These are phyloP conservation scores for Trichophyton mentagrophytes DNA, from an alignment of 2,329 filamentous ascomycete genomes.

Conservation along the genomic window DNA sequence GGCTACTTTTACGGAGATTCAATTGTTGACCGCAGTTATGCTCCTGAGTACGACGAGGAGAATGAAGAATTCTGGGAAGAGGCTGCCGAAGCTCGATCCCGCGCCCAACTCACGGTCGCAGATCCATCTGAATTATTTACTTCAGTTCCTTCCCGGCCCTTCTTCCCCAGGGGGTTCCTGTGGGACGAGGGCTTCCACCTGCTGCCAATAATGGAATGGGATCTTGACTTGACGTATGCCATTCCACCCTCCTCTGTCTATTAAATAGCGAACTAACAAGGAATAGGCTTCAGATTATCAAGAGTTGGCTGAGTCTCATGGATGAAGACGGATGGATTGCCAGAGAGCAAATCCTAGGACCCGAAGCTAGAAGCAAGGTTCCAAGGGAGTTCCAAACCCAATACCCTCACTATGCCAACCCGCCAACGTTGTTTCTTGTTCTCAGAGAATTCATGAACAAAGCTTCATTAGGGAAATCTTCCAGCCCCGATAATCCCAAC, in stretches of 20 bases:
- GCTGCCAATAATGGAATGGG: conserved; percentile 83
- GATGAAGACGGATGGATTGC: conserved; percentile 97
- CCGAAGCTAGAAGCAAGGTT: conserved; percentile 88
- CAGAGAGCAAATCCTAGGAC: conserved; percentile 84
- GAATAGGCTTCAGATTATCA: conserved; percentile 59
- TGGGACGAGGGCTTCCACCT: conserved; percentile 99
- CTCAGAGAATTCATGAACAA: conserved; percentile 75
- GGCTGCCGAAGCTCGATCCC: conserved; percentile 62
- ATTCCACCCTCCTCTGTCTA: conserved; percentile 14
- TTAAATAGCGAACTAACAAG: conserved; percentile 13
- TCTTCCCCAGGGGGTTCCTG: conserved; percentile 91
- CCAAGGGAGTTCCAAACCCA: conserved; percentile 86
- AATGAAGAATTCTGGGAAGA: conserved; percentile 94
- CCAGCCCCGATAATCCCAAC: conserved; percentile 33
- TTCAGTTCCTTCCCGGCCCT: conserved; percentile 79
- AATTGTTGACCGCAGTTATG: conserved; percentile 78
- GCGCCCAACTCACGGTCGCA: conserved; percentile 56
- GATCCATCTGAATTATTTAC: conserved; percentile 84
- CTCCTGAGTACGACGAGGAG: conserved; percentile 87
- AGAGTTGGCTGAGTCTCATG: conserved; percentile 92
- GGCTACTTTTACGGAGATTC: conserved; percentile 89
- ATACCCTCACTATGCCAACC: conserved; percentile 95
- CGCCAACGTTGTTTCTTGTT: conserved; percentile 84
- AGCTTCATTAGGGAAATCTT: conserved; percentile 40
- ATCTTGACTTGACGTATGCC: conserved; percentile 61